A percentile compares a stretch with the other conserved stretches of the same genome.
phyloP scores from a whole-genome alignment of 1,284 basidiomycete genomes.

The Ceratobasidium sp. region DNA sequence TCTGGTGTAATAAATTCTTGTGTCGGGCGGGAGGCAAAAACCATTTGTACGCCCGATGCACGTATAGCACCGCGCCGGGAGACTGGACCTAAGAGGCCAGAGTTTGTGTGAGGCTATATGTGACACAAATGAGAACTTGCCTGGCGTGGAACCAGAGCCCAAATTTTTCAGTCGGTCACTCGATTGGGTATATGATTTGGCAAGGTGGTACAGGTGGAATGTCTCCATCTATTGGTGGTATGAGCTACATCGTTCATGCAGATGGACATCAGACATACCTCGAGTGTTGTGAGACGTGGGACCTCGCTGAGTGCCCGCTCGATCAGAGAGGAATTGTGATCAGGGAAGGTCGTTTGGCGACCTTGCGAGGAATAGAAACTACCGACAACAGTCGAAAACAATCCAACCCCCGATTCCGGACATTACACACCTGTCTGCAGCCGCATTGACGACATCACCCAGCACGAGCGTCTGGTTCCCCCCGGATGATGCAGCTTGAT shows the following conservation, averaged over 20 bases:
- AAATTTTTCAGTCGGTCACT: not conserved
- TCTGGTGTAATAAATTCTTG: constrained; percentile 76
- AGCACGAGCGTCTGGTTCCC: constrained; percentile 56
- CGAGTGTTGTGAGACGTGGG: constrained; percentile 65
- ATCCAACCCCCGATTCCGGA: constrained; percentile 13
- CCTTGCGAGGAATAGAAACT: constrained; percentile 88
- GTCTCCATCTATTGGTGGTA: constrained; percentile 72
- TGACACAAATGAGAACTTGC: not conserved
- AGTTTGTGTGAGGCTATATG: not conserved
- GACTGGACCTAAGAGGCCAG: not conserved
- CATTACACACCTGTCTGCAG: constrained; percentile 67
- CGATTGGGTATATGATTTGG: constrained; percentile 49
- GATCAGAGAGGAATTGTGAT: constrained; percentile 72
- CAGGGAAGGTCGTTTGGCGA: constrained; percentile 76
- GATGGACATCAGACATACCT: constrained; percentile 55
- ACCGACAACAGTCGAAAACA: constrained; percentile 14
- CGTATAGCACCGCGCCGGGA: constrained; percentile 55
- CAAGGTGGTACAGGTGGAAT: constrained; percentile 75
- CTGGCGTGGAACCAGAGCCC: too few relatives aligned
- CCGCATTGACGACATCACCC: constrained; percentile 66
- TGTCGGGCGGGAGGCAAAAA: constrained; percentile 79
- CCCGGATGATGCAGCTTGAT: constrained; percentile 50
- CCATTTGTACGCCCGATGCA: constrained; percentile 80
- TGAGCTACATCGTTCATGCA: not conserved
- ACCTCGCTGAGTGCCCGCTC: constrained; percentile 59